phyloP scores from a whole-genome alignment of 2,329 filamentous ascomycete species.

The Sordariomycetes sp. region DNA sequence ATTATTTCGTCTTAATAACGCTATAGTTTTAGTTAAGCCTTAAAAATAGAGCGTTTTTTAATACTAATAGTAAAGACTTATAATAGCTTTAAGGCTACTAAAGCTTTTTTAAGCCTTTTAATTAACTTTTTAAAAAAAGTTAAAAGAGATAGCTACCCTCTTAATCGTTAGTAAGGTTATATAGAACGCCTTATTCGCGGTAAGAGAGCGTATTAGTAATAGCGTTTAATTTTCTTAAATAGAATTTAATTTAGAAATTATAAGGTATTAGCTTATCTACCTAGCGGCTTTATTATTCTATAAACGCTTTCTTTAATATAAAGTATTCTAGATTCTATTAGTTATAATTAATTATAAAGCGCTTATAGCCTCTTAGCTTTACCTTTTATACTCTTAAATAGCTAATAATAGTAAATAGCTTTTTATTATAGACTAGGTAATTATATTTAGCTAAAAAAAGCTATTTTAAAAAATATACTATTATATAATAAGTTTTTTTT shows the following conservation, averaged over 20 bases:
- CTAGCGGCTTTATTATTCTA: not conserved
- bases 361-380: not conserved
- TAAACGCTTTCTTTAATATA: not conserved
- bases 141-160: conserved; percentile 7
- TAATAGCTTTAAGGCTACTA: not conserved
- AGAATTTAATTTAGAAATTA: not conserved
- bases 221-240: not conserved
- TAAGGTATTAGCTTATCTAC: not conserved
- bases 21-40: not conserved
- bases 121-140: not conserved
- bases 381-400: not conserved
- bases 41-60: not conserved
- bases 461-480: not conserved
- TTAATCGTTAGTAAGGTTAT: not conserved
- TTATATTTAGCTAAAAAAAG: not conserved
- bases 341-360: not conserved
- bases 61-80: too few species aligned
- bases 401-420: not conserved
- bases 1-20: not conserved
- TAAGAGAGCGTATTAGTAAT: not conserved
- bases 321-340: not conserved
- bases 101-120: too few species aligned
- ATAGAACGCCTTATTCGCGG: not conserved
- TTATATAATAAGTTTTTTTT: too few species aligned
- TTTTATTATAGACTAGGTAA: not conserved